Percentiles rank a stretch among this genome's conserved stretches.
These are phyloP conservation scores for Trichoderma sp. DNA, from an alignment of 2,329 filamentous ascomycete species.

Conservation along the genomic window DNA sequence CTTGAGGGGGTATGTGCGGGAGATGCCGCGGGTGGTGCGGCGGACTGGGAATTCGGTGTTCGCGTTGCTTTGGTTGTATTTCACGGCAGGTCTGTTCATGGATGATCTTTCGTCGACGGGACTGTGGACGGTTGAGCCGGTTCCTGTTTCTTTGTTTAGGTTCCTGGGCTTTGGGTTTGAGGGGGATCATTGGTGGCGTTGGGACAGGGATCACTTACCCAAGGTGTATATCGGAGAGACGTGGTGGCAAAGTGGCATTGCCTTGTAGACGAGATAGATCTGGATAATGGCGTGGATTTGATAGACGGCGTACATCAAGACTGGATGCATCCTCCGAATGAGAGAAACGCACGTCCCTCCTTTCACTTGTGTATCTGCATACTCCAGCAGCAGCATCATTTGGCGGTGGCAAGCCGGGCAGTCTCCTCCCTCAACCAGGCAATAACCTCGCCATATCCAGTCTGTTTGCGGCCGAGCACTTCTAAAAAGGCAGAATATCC, in stretches of 20 bases:
- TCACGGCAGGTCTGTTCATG: slow-evolving; percentile 65
- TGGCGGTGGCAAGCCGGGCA: slow-evolving; percentile 38
- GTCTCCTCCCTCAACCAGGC: slow-evolving; percentile 64
- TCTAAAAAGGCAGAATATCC: slow-evolving; percentile 69
- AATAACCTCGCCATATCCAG: slow-evolving; percentile 65
- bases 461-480: slow-evolving; percentile 72
- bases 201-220: slow-evolving; percentile 57
- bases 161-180: slow-evolving; percentile 63
- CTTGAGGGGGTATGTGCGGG: slow-evolving; percentile 40
- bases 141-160: slow-evolving; percentile 74
- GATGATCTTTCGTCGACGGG: slow-evolving; percentile 76
- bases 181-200: slow-evolving; percentile 69
- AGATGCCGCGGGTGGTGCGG: slow-evolving; percentile 50
- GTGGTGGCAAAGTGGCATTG: slow-evolving; percentile 60
- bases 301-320: background rate
- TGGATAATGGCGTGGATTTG: background rate
- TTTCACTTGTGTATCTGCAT: rapidly evolving
- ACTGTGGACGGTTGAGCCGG: slow-evolving; percentile 78
- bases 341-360: background rate
- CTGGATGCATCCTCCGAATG: too few relatives aligned
- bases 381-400: background rate
- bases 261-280: slow-evolving; percentile 33
- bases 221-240: slow-evolving; percentile 59
- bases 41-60: slow-evolving; percentile 63
- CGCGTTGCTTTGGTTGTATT: slow-evolving; percentile 66